These are phyloP conservation scores for Neolentinus lepideus DNA, from an alignment of 1,284 basidiomycete genomes.

Conservation along the genomic window DNA sequence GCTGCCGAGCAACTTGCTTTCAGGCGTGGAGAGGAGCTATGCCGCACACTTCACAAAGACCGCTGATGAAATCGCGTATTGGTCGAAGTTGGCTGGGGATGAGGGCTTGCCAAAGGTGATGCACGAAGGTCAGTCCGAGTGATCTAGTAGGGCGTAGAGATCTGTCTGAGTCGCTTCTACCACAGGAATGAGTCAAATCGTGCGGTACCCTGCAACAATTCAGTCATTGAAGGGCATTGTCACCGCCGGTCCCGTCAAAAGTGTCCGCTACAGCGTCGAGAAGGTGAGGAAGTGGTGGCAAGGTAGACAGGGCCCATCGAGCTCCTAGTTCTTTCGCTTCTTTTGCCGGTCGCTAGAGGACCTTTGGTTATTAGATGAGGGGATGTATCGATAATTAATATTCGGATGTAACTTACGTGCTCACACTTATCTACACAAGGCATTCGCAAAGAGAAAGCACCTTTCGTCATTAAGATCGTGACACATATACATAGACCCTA, in stretches of 20 bases:
- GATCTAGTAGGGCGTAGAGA: too few relatives aligned
- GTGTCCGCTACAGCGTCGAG: constrained; percentile 63
- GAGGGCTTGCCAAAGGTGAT: constrained; percentile 49
- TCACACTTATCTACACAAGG: neutral
- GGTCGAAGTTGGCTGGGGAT: constrained; percentile 66
- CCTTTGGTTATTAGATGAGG: neutral
- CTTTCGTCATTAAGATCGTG: neutral
- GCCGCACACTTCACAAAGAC: constrained; percentile 25
- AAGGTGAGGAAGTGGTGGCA: constrained; percentile 85
- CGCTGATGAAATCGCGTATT: constrained; percentile 68
- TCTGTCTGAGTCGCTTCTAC: too few relatives aligned
- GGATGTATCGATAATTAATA: neutral
- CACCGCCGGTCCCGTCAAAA: constrained; percentile 79
- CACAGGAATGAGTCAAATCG: constrained; percentile 71
- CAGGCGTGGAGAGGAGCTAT: constrained; percentile 50
- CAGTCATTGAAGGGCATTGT: constrained; percentile 85
- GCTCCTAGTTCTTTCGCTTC: neutral
- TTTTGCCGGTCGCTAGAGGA: neutral
- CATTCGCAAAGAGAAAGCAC: neutral
- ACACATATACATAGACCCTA: neutral
- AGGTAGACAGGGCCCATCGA: constrained; percentile 20
- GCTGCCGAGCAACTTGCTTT: constrained; percentile 64
- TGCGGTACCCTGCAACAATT: constrained; percentile 75
- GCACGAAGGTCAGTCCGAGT: constrained; percentile 51
- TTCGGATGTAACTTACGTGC: neutral